Percentiles rank a stretch among this genome's conserved stretches.
Conservation (phyloP, 2,329 filamentous ascomycete species). For the Epichloe glyceriae region DNA sequence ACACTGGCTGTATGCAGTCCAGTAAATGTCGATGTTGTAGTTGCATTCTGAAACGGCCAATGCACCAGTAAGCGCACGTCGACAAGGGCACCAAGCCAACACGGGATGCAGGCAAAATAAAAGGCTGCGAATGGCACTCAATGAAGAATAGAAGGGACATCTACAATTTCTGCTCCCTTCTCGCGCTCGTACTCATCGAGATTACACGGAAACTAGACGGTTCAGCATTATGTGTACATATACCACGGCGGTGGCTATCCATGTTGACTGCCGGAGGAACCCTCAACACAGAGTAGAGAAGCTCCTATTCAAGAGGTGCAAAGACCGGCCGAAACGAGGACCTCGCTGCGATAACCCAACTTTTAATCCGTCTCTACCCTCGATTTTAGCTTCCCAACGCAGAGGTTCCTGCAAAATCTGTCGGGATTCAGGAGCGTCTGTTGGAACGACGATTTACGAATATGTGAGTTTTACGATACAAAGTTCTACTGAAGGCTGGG, state of each 20-base stretch:
- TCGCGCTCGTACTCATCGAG: no score
- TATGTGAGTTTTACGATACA: background rate
- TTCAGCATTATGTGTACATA: background rate
- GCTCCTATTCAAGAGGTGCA: slow-evolving; percentile 1
- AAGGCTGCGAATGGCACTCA: no score
- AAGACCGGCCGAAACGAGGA: background rate
- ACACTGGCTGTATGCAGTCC: no score
- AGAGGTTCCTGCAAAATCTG: slow-evolving; percentile 2
- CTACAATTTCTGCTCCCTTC: no score
- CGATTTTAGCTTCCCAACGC: background rate
- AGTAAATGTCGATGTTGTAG: no score
- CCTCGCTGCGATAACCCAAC: background rate
- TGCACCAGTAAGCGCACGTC: no score
- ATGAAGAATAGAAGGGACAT: no score
- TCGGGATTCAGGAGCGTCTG: slow-evolving; percentile 1
- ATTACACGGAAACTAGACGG: no score
- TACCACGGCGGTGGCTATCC: background rate
- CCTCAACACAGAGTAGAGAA: slow-evolving; percentile 2
- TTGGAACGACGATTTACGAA: slow-evolving; percentile 2
- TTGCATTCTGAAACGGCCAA: no score
- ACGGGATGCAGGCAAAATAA: no score
- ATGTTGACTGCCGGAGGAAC: slow-evolving; percentile 1
- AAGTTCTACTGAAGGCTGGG: background rate
- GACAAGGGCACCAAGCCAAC: no score
- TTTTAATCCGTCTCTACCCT: background rate